Evolutionary conservation across 2,329 filamentous ascomycete species (phyloP), one percentile per base, ranked within the genome.

Genomic region (Diaporthe eres): DNA sequence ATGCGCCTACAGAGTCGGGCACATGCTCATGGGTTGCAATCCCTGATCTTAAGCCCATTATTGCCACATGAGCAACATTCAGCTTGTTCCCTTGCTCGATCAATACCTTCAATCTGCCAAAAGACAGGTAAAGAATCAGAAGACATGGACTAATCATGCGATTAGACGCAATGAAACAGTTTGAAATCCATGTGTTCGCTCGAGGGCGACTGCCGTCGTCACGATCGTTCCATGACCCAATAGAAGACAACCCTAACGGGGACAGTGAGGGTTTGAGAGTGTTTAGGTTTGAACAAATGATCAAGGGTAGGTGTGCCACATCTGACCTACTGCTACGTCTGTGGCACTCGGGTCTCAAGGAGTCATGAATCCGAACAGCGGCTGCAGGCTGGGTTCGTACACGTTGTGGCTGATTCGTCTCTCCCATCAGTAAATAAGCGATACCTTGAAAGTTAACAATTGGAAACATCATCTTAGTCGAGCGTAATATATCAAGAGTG

Each of bases 21-120:
- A 70, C 65, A 70, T 70, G 49, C 49, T 42, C 65, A 15, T 17
- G 34, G 37, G 65, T 12, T 67, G n/a, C 34, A 42, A 22, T n/a
- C 13, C 22, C 31, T 31, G 31, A n/a, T n/a, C n/a, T n/a, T n/a
- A 28, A 31, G 15, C 47, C 34, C 13, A 19, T 28, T 22, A n/a
- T 13, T 37, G 28, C 65, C 65, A 70, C 49, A 55, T 70, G 65
- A 55, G 22, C 34, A 42, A 12, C n/a, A 25, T 44, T 2, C 13
- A 9, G 31, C 12, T 19, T 68, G 44, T 39, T 5, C 28, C 22
- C 19, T 53, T 12, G 7, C 31, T 53, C 15, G 13, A 9, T n/a
- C 1, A 9, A 37, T 13, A 0, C 22, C n/a, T 3, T n/a, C 4
- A 68, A 19, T 17, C 7, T 28, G 34, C 17, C n/a, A 28, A 28